Evolutionary conservation across 169 alveolate genomes (phyloP).

Genomic region (Plasmodium billcollinsi): DNA sequence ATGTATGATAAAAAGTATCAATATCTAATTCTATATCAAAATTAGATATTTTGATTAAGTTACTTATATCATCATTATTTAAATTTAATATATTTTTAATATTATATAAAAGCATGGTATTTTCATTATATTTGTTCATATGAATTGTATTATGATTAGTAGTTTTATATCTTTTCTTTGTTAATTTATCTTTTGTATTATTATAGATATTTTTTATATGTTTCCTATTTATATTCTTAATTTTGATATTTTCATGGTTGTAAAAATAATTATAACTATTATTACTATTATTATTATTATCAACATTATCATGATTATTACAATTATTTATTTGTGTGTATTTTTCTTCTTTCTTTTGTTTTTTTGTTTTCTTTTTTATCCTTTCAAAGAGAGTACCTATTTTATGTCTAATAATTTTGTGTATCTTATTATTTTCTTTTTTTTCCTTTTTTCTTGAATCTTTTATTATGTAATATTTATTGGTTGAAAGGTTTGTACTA

Average conservation of each 20-base stretch:
- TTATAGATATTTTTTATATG: background rate
- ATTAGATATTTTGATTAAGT: conserved; percentile 29
- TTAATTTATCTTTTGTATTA: background rate
- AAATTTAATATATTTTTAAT: conserved; percentile 30
- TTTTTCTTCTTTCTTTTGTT: background rate
- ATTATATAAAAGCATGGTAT: conserved; percentile 7
- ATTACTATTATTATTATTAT: background rate
- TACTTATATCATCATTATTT: conserved; percentile 36
- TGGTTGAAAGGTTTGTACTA: conserved; percentile 22
- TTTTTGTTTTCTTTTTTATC: background rate
- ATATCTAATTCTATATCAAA: conserved; percentile 51
- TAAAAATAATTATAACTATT: background rate
- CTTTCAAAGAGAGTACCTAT: background rate
- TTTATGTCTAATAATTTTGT: conserved; percentile 1
- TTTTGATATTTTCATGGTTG: background rate
- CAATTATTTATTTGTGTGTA: background rate
- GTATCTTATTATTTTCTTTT: conserved; percentile 4
- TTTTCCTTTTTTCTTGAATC: no score
- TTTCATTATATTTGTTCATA: background rate
- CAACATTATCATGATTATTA: background rate
- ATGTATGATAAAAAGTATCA: conserved; percentile 19
- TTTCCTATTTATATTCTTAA: background rate
- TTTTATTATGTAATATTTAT: background rate
- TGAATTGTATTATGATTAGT: background rate
- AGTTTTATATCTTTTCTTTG: background rate